A percentile compares a stretch with the other conserved stretches of the same genome.
Conservation (phyloP, 2,329 filamentous ascomycete genomes). For the Ampelomyces quisqualis region DNA sequence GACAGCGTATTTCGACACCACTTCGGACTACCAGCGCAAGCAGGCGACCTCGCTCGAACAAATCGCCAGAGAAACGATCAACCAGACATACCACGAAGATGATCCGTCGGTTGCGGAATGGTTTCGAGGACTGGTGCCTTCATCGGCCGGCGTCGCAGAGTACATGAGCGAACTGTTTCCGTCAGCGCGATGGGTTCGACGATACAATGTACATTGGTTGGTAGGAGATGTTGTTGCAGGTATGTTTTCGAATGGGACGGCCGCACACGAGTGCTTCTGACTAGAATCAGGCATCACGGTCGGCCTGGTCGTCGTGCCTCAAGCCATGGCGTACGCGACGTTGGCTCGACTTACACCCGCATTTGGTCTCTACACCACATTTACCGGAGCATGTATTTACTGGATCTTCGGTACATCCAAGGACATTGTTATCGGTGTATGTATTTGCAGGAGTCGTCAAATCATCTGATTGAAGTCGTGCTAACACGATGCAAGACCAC, state of each 20-base stretch:
- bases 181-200: conserved; percentile 26
- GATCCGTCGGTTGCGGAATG: conserved; percentile 34
- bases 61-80: conserved; percentile 23
- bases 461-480: not conserved
- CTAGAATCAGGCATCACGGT: conserved; percentile 56
- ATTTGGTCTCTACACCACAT: conserved; percentile 89
- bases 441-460: too few species aligned
- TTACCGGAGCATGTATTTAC: conserved; percentile 90
- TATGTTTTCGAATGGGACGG: conserved; percentile 6
- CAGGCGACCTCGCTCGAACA: conserved; percentile 16
- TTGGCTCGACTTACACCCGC: conserved; percentile 74
- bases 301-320: conserved; percentile 80
- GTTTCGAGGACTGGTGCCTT: conserved; percentile 26
- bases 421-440: conserved; percentile 90
- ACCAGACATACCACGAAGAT: conserved; percentile 28
- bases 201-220: conserved; percentile 38
- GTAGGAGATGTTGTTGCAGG: conserved; percentile 35
- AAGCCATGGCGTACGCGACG: conserved; percentile 91
- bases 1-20: conserved; percentile 17
- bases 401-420: conserved; percentile 98
- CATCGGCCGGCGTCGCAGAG: conserved; percentile 20
- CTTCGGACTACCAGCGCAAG: conserved; percentile 14
- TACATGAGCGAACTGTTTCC: conserved; percentile 34
- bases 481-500: conserved; percentile 63
- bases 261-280: not conserved